Base-by-base conservation (phyloP, 2,329 filamentous ascomycete genomes). In the Penicillium sp. region DNA sequence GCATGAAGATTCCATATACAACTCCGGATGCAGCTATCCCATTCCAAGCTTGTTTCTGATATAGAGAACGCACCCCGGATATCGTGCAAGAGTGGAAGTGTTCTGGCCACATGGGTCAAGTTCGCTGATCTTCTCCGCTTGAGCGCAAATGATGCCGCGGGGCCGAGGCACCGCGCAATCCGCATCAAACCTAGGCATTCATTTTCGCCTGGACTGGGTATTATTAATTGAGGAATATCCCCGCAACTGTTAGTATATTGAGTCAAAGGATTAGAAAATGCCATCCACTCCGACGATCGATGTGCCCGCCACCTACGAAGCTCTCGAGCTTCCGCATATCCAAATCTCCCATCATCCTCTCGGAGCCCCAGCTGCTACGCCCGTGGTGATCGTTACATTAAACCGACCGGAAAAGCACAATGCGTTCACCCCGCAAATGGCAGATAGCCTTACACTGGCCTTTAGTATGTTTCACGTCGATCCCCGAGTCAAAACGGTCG, bases 391-490 rank as follows among this genome's bases (percentile, higher is more conserved):
- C 55, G 69, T 89, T 30, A 81, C 81, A 2, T 79, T 89, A 36
- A 77, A 87, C 71, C 82, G 87, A 16, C 87, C 86, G 0, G 69
- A 74, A 10, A 82, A 83, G 53, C 78, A 85, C 71, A 89, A 90
- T 78, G 57, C 57, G 0, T 89, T 89, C 70, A 89, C 84, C 3
- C 73, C 78, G 18, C 75, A 71, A 13, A 89, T 89, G 84, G 80
- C 81, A 61, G 63, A 71, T 14, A 85, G 86, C 61, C 75, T 90
- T 27, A 78, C 82, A 52, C 58, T 70, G 3, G 82, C 81, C 41
- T 81, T 81, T 63, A 64, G 69, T 48, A 64, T 78, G 8, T 72
- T 85, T 25, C 80, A 81, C 24, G 52, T 68, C 25, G 82, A 85
- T 68, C 70, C 75, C 2, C 77, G 82, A 38, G 81, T 85, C 14